These are phyloP conservation scores for Pseudocohnilembus persalinus DNA, from an alignment of 169 alveolate species.

Conservation along the genomic window DNA sequence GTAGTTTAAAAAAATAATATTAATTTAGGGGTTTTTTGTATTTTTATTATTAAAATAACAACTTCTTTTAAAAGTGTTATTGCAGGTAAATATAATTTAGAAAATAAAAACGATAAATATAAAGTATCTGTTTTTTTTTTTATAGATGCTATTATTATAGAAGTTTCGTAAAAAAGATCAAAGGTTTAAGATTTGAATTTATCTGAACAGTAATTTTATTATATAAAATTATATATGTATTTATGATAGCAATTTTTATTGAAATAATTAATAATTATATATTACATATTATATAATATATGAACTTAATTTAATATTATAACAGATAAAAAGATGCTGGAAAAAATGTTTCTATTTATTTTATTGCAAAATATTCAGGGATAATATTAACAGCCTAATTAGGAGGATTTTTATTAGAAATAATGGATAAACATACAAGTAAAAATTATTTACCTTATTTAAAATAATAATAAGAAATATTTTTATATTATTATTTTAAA, in stretches of 20 bases:
- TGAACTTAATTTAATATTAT: too few relatives aligned
- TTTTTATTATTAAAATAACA: constrained; percentile 52
- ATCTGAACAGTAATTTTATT: constrained; percentile 9
- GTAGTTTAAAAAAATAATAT: constrained; percentile 26
- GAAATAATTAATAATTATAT: too few relatives aligned
- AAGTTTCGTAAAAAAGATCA: constrained; percentile 36
- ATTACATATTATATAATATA: too few relatives aligned
- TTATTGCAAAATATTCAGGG: constrained; percentile 91
- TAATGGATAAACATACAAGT: constrained; percentile 63
- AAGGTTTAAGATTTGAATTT: constrained; percentile 18
- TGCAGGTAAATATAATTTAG: constrained; percentile 17
- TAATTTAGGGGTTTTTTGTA: constrained; percentile 41
- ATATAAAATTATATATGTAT: too few relatives aligned
- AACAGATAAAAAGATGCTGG: constrained; percentile 64
- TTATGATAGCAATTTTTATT: too few relatives aligned
- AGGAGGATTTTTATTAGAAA: constrained; percentile 91
- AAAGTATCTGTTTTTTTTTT: too few relatives aligned
- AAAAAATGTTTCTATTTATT: constrained; percentile 87
- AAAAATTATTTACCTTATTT: too few relatives aligned
- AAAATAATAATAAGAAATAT: too few relatives aligned
- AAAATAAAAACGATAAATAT: not conserved
- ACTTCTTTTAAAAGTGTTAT: constrained; percentile 72
- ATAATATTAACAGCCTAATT: constrained; percentile 91
- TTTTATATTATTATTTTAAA: too few relatives aligned
- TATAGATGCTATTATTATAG: constrained; percentile 53